Conservation (phyloP, 176 grass and related monocot species). For the Oryza meridionalis region DNA sequence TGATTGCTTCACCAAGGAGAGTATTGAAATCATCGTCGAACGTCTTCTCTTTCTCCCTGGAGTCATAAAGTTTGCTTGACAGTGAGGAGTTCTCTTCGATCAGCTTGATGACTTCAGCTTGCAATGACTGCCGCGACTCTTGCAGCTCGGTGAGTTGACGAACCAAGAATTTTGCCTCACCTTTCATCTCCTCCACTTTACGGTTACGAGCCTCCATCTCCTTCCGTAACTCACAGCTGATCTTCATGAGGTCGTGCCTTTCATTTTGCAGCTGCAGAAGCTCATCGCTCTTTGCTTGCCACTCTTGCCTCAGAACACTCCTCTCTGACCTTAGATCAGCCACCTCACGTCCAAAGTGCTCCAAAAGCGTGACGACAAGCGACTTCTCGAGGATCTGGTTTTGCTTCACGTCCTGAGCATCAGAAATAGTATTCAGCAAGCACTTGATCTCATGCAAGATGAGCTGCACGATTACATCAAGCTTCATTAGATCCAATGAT, state of each 20-base stretch:
- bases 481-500: slow-evolving; percentile 70
- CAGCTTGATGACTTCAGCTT: slow-evolving; percentile 69
- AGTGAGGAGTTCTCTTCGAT: slow-evolving; percentile 71
- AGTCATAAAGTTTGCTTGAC: slow-evolving; percentile 56
- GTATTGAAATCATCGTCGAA: slow-evolving; percentile 56
- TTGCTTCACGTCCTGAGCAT: slow-evolving; percentile 82
- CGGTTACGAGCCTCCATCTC: slow-evolving; percentile 61
- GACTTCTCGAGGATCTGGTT: slow-evolving; percentile 90
- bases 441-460: slow-evolving; percentile 83
- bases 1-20: slow-evolving; percentile 60
- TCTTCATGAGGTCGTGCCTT: slow-evolving; percentile 54
- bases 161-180: slow-evolving; percentile 75
- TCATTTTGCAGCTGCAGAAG: slow-evolving; percentile 53
- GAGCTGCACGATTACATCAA: slow-evolving; percentile 91
- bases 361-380: slow-evolving; percentile 79
- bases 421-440: slow-evolving; percentile 74
- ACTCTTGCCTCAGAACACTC: slow-evolving; percentile 64
- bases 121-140: slow-evolving; percentile 60
- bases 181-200: slow-evolving; percentile 64
- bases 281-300: slow-evolving; percentile 59
- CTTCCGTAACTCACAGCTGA: slow-evolving; percentile 52
- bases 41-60: slow-evolving; percentile 48
- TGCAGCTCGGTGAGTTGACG: slow-evolving; percentile 76
- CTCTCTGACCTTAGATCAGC: slow-evolving; percentile 81
- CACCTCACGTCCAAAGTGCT: slow-evolving; percentile 90